Conservation (phyloP, 495 filamentous ascomycete species). For the Penicillium crystallinum region DNA sequence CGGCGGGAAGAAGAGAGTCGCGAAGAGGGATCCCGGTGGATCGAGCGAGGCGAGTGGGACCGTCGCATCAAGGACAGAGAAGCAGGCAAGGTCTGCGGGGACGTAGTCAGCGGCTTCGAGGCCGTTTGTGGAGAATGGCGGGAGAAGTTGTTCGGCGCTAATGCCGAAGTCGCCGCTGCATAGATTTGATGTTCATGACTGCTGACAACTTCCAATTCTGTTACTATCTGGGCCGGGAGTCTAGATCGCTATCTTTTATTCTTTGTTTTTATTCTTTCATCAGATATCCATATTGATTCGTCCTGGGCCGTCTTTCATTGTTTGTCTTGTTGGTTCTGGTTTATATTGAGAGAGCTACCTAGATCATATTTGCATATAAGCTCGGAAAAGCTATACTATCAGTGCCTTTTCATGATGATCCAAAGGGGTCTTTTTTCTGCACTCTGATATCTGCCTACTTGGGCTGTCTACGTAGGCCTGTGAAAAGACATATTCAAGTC, state of each 20-base stretch:
- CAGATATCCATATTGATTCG: constrained; percentile 24
- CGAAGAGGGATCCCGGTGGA: constrained; percentile 75
- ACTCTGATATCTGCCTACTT: too few species aligned
- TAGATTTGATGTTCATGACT: constrained; percentile 14
- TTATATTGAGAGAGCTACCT: constrained; percentile 6
- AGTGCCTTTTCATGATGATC: too few species aligned
- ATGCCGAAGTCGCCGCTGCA: constrained; percentile 34
- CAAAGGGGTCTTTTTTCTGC: too few species aligned
- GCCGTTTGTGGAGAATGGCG: constrained; percentile 67
- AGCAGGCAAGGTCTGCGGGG: constrained; percentile 70
- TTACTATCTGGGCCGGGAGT: background rate
- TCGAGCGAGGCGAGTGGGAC: constrained; percentile 76
- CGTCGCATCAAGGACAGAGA: constrained; percentile 67
- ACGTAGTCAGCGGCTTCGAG: constrained; percentile 90
- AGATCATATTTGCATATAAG: constrained; percentile 1
- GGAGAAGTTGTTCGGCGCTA: constrained; percentile 47
- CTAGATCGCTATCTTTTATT: constrained; percentile 15
- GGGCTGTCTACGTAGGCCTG: too few species aligned
- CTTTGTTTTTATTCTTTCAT: constrained; percentile 12
- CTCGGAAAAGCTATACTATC: constrained; percentile 8
- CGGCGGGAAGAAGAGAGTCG: constrained; percentile 71
- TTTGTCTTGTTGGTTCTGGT: background rate
- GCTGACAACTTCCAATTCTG: background rate
- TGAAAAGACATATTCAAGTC: too few species aligned
- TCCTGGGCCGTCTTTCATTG: constrained; percentile 4